Conservation (phyloP, 352 stramenopile genomes). For the Pythium aristosporum region DNA sequence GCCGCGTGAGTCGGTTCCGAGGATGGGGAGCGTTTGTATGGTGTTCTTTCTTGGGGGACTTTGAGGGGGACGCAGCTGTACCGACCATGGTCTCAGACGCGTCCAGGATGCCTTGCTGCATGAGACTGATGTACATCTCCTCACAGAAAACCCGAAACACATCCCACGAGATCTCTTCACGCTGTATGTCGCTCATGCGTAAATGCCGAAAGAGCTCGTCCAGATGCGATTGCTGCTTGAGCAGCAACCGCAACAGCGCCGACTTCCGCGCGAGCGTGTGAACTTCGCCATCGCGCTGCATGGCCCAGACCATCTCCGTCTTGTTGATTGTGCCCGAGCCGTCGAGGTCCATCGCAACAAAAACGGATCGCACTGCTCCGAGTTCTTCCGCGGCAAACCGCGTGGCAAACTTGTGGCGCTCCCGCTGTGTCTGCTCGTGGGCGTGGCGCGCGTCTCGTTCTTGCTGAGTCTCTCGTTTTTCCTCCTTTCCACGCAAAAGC, state of each 20-base stretch:
- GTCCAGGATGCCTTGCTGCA: slow-evolving; percentile 34
- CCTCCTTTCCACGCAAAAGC: neutral
- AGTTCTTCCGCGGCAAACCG: slow-evolving; percentile 46
- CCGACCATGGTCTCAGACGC: neutral
- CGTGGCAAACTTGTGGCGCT: slow-evolving; percentile 9
- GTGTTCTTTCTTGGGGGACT: neutral
- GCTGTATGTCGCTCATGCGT: slow-evolving; percentile 20
- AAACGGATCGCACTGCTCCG: slow-evolving; percentile 40
- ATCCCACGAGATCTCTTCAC: slow-evolving; percentile 49
- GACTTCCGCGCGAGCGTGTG: slow-evolving; percentile 46
- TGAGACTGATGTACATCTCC: slow-evolving; percentile 45
- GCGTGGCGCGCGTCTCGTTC: slow-evolving; percentile 3
- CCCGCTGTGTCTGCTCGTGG: slow-evolving; percentile 1
- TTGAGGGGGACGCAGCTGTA: neutral
- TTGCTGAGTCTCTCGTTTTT: slow-evolving; percentile 6
- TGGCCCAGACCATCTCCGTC: slow-evolving; percentile 60
- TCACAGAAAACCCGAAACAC: slow-evolving; percentile 51
- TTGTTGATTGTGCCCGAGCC: slow-evolving; percentile 63
- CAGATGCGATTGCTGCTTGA: slow-evolving; percentile 51
- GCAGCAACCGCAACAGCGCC: slow-evolving; percentile 40
- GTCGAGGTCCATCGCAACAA: slow-evolving; percentile 65
- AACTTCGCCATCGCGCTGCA: slow-evolving; percentile 61
- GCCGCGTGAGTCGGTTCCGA: neutral
- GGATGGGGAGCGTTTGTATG: neutral
- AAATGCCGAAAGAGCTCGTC: slow-evolving; percentile 34